Evolutionary conservation across 805 yeast genomes (phyloP).

Genomic region (Dipodascopsis uninucleata): DNA sequence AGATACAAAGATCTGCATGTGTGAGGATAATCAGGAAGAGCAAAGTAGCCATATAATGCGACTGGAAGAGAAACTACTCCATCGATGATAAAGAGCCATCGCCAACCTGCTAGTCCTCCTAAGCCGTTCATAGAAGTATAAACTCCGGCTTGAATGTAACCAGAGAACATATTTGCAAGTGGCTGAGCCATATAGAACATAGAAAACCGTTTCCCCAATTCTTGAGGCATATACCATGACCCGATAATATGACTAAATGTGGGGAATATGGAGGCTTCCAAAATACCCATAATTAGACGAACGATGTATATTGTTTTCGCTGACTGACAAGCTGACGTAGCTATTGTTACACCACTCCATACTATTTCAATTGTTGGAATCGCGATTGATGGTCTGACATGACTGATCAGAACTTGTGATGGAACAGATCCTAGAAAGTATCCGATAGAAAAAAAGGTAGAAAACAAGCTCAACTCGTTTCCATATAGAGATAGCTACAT

Average conservation of each 20-base stretch:
- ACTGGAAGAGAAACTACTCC: slow-evolving; percentile 45
- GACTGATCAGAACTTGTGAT: slow-evolving; percentile 33
- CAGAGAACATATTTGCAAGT: slow-evolving; percentile 59
- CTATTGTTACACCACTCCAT: slow-evolving; percentile 31
- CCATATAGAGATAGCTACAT: slow-evolving; percentile 54
- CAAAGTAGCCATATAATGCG: slow-evolving; percentile 40
- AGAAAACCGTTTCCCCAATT: slow-evolving; percentile 47
- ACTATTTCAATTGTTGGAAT: slow-evolving; percentile 30
- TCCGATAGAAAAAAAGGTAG: slow-evolving; percentile 58
- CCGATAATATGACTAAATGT: slow-evolving; percentile 38
- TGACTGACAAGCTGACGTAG: slow-evolving; percentile 30
- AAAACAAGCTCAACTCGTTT: slow-evolving; percentile 53
- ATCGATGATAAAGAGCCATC: slow-evolving; percentile 23
- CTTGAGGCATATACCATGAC: slow-evolving; percentile 53
- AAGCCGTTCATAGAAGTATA: slow-evolving; percentile 47
- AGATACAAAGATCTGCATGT: slow-evolving; percentile 12
- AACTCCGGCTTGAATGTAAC: slow-evolving; percentile 59
- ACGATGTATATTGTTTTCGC: slow-evolving; percentile 31
- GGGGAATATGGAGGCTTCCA: slow-evolving; percentile 29
- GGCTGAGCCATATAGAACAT: slow-evolving; percentile 59
- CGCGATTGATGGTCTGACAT: slow-evolving; percentile 30
- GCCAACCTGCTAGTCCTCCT: slow-evolving; percentile 60
- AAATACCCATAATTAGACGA: slow-evolving; percentile 34
- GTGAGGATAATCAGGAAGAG: slow-evolving; percentile 51
- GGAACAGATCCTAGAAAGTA: slow-evolving; percentile 42